phyloP scores from a whole-genome alignment of 2,329 filamentous ascomycete genomes.

The Stemphylium beticola region DNA sequence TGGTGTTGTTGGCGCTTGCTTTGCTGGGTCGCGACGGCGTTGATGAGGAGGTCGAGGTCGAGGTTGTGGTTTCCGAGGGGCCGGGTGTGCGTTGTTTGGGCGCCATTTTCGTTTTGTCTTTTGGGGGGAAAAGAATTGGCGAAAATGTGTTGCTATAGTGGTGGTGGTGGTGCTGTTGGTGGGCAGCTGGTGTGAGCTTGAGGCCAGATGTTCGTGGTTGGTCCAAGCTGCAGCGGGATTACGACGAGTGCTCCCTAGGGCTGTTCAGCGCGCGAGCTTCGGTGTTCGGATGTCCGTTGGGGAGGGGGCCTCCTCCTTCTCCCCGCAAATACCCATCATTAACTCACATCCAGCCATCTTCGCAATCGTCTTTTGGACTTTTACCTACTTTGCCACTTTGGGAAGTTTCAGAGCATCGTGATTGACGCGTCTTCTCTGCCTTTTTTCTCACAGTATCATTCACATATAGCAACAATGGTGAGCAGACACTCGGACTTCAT shows the following conservation, averaged over 20 bases:
- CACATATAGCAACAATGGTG: slow-evolving; percentile 2
- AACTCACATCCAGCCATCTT: not conserved
- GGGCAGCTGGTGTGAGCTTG: slow-evolving; percentile 24
- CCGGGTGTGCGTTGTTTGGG: slow-evolving; percentile 41
- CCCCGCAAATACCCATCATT: slow-evolving; percentile 26
- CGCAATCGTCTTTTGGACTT: not conserved
- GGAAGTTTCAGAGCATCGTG: not conserved
- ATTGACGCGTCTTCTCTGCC: not conserved
- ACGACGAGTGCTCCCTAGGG: not conserved
- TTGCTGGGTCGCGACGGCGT: slow-evolving; percentile 27
- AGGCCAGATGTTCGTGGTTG: slow-evolving; percentile 32
- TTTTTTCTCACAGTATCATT: not conserved
- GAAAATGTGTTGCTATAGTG: slow-evolving; percentile 5
- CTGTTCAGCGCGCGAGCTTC: slow-evolving; percentile 5
- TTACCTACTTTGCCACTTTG: too few relatives aligned
- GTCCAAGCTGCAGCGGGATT: slow-evolving; percentile 14
- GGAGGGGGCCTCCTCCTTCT: slow-evolving; percentile 2
- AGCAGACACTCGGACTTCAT: not conserved
- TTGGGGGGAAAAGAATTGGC: not conserved
- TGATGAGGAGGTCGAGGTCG: slow-evolving; percentile 25
- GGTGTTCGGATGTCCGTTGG: slow-evolving; percentile 19
- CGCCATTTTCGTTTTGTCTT: slow-evolving; percentile 29
- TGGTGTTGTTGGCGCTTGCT: slow-evolving; percentile 38
- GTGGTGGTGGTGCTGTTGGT: slow-evolving; percentile 12
- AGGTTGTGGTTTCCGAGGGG: slow-evolving; percentile 5